Conservation (phyloP, 2,329 filamentous ascomycete species). For the Fusarium veterinarium region DNA sequence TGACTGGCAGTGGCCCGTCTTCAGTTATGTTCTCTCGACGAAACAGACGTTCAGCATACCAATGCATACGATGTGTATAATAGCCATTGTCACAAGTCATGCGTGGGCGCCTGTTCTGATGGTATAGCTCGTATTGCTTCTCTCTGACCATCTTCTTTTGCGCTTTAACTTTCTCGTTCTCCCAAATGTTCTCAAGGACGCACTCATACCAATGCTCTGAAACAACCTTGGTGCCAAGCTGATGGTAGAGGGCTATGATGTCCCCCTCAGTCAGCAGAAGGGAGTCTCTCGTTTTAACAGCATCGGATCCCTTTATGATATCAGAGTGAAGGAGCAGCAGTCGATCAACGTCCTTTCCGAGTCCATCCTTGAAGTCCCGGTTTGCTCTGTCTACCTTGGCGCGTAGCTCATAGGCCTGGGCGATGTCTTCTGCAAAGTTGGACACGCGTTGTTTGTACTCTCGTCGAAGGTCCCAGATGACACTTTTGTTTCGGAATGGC, state of each 20-base stretch:
- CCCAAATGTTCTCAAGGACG: rapidly evolving
- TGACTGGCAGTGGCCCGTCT: rapidly evolving
- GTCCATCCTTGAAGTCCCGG: neutral
- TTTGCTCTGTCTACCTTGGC: neutral
- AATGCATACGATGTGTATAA: neutral
- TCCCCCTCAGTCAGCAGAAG: neutral
- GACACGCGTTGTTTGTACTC: too few species aligned
- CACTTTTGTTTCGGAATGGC: neutral
- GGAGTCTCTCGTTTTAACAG: neutral
- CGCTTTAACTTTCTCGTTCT: neutral
- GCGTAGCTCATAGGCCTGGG: neutral
- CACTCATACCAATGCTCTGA: neutral
- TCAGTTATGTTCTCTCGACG: rapidly evolving
- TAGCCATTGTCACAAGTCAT: neutral
- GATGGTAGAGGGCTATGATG: rapidly evolving
- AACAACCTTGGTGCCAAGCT: rapidly evolving
- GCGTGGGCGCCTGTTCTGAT: neutral
- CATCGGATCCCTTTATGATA: neutral
- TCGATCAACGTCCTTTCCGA: neutral
- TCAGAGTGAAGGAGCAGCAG: neutral
- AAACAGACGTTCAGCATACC: neutral
- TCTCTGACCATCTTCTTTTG: neutral
- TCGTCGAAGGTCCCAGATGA: neutral
- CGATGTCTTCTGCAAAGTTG: neutral
- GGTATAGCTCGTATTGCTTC: neutral